Evolutionary conservation across 148 eudicot species (phyloP), one percentile per base, ranked within the genome.

Genomic region (Nyssa sinensis): DNA sequence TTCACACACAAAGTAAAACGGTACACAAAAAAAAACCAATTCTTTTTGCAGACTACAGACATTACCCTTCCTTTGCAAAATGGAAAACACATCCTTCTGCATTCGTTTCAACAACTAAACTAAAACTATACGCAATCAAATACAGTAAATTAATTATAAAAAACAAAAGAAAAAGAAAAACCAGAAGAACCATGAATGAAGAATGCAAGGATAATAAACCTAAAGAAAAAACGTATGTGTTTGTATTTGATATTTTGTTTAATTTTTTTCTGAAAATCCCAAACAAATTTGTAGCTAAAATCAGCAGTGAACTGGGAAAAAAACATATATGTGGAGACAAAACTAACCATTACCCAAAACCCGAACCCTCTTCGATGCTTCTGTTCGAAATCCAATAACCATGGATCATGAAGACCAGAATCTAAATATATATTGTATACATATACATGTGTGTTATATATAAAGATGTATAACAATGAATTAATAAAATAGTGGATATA

Each of bases 301-400:
- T 41, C n/a, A 32, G n/a, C 0, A 55, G 27, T 62, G 61, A 41
- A 12, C 44, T 44, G 77, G 33, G 59, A 61, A 76, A 34, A 51
- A 17, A 70, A 80, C 86, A 80, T 67, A 21, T 31, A 79, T 60
- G 73, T 60, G 39, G 74, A 75, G 85, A 85, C 85, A 81, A 85
- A 85, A 69, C 64, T 9, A 59, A 44, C 34, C 67, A 76, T 70
- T 58, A 30, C 72, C 82, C 78, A 62, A 72, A 79, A 69, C 64
- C 79, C 78, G 77, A 81, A 75, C 67, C 73, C 74, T 64, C 74
- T 75, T 70, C 81, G 72, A 80, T 72, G 83, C 83, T 84, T 84
- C 84, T 67, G 64, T 84, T 72, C 62, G 70, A 79, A 79, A 82
- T 53, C 81, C 84, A 78, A 83, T 60, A 67, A 62, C 74, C 55